Base-by-base conservation (phyloP, 768 basidiomycete genomes). In the Suillus clintonianus region DNA sequence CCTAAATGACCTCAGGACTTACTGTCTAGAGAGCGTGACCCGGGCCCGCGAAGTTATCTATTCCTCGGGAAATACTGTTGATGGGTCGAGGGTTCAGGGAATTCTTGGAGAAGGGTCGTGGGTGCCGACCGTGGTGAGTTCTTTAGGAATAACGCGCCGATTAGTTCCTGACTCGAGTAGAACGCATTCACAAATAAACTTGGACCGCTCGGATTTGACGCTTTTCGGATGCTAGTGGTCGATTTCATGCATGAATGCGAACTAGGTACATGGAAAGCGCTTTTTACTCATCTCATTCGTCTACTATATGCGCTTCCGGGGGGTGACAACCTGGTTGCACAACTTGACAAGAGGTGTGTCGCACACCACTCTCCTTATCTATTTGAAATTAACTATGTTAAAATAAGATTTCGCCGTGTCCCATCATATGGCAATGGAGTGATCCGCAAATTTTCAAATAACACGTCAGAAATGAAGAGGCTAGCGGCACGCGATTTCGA, bases 401-500 rank as follows among this genome's bases (percentile, higher is more conserved):
- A 14, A 47, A n/a, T 17, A 2, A 72, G 71, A 3, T 74, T 70
- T 39, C 56, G 43, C 5, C 22, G 54, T 1, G 64, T 70, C n/a
- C 58, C 65, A 0, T 30, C 66, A 5, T 78, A 77, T 59, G 74
- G 74, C 0, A 43, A 64, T 6, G 53, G 64, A 3, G 74, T 76
- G 0, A 83, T 84, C 9, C 71, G 76, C 0, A 58, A 64, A 11
- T 83, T 83, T 58, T 43, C 64, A 11, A 59, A 51, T 0, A 80
- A 82, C 62, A 70, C 75, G 0, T 74, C 77, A 0, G 74, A 74
- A 17, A 74, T 80, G 73, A 78, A 75, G 32, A 71, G 77, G 34
- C 61, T 77, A 1, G 76, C 77, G 3, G 82, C 74, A 1, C 66
- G 76, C 0, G 77, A 83, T 50, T 84, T 78, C 59, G 79, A 83